These are phyloP conservation scores for Tylopilus subfusipes DNA, from an alignment of 768 basidiomycete genomes.

Conservation along the genomic window DNA sequence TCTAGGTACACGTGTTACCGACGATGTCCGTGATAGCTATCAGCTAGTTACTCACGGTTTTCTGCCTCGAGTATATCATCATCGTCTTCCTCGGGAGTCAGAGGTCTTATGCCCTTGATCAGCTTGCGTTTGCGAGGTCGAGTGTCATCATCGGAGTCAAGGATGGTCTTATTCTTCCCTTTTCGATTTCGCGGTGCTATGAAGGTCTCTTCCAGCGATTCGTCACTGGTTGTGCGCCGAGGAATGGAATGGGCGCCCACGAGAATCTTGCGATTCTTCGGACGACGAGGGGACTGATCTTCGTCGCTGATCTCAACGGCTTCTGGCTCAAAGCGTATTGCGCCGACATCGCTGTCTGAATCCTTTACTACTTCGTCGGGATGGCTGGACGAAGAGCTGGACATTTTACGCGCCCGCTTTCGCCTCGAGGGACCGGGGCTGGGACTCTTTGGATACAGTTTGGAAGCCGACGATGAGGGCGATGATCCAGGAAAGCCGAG, in stretches of 20 bases:
- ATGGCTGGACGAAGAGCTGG: constrained; percentile 13
- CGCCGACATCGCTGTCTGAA: constrained; percentile 45
- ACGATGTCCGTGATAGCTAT: not conserved
- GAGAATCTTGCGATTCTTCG: constrained; percentile 17
- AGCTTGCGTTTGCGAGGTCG: constrained; percentile 39
- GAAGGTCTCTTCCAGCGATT: constrained; percentile 19
- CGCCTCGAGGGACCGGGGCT: constrained; percentile 7
- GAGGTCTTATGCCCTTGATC: constrained; percentile 41
- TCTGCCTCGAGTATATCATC: constrained; percentile 44
- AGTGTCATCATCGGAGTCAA: constrained; percentile 36
- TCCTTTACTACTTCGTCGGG: constrained; percentile 13
- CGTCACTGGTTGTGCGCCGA: constrained; percentile 17
- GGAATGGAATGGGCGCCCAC: constrained; percentile 15
- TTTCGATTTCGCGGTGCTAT: constrained; percentile 19
- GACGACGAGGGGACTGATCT: constrained; percentile 25
- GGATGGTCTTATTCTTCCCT: constrained; percentile 18
- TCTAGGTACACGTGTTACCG: constrained; percentile 34
- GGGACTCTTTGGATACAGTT: not conserved
- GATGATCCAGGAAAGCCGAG: constrained; percentile 33
- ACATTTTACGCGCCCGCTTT: constrained; percentile 12
- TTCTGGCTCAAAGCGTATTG: constrained; percentile 48
- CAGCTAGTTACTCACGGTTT: constrained; percentile 43
- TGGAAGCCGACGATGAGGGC: constrained; percentile 20
- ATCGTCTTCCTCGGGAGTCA: constrained; percentile 42
- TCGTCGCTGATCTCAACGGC: constrained; percentile 20